phyloP scores from a whole-genome alignment of 1,284 basidiomycete species.

The Ceratobasidium sp. region DNA sequence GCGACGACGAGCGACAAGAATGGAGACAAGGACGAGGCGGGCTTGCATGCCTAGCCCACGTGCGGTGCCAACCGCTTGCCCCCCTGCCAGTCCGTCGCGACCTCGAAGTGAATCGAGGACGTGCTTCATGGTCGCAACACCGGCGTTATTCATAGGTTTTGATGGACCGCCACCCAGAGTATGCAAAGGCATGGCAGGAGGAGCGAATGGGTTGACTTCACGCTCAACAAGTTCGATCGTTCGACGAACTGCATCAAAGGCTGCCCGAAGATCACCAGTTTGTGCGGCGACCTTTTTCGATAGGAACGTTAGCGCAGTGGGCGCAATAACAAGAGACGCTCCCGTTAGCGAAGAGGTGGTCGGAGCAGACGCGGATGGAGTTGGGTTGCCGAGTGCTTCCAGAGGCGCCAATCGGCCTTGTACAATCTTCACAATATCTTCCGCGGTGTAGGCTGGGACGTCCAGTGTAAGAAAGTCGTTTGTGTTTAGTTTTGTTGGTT shows the following conservation, averaged over 20 bases:
- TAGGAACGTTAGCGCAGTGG: conserved; percentile 69
- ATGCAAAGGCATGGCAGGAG: conserved; percentile 6
- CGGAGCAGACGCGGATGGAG: conserved; percentile 44
- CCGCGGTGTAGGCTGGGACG: conserved; percentile 76
- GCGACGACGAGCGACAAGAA: conserved; percentile 72
- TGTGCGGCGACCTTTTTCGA: conserved; percentile 79
- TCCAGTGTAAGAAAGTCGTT: conserved; percentile 65
- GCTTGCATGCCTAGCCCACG: conserved; percentile 74
- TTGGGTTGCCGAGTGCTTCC: conserved; percentile 49
- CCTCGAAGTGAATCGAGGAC: conserved; percentile 48
- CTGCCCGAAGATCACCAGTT: conserved; percentile 79
- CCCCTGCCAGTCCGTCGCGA: conserved; percentile 48
- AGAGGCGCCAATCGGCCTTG: conserved; percentile 65
- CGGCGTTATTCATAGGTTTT: conserved; percentile 48
- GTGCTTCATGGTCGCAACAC: conserved; percentile 59
- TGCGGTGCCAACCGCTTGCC: conserved; percentile 56
- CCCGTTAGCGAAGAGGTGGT: conserved; percentile 8
- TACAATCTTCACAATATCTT: conserved; percentile 73
- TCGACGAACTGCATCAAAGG: conserved; percentile 79
- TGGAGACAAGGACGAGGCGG: conserved; percentile 70
- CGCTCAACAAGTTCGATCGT: conserved; percentile 72
- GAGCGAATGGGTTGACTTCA: conserved; percentile 40
- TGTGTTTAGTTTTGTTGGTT: conserved; percentile 36
- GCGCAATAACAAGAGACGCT: conserved; percentile 67
- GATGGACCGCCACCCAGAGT: conserved; percentile 20